These are phyloP conservation scores for Sequoia sempervirens DNA, from an alignment of 75 land plant genomes.

Conservation along the genomic window DNA sequence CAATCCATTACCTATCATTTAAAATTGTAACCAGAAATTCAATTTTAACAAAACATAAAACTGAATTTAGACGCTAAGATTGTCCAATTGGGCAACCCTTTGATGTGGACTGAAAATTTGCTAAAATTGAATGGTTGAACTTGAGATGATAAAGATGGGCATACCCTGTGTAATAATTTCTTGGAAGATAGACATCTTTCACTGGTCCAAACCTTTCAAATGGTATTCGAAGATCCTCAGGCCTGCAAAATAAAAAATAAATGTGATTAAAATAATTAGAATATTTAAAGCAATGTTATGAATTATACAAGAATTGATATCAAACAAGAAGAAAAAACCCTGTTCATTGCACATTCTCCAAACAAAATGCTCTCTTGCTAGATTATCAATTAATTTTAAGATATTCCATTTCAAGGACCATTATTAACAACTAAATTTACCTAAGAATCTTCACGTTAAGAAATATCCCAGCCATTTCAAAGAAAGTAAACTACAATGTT, in stretches of 20 bases:
- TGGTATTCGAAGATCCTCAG: constrained; percentile 78
- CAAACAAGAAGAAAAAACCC: neutral
- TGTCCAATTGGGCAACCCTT: neutral
- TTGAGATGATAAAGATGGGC: neutral
- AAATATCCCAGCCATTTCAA: neutral
- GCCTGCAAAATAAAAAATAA: constrained; percentile 37
- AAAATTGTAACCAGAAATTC: neutral
- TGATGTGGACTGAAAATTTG: neutral
- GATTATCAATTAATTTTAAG: neutral
- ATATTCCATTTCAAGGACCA: neutral
- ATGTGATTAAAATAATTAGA: neutral
- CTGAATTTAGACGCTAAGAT: neutral
- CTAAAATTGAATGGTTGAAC: neutral
- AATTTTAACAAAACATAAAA: neutral
- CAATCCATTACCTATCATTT: neutral
- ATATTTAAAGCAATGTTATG: neutral
- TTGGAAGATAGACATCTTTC: constrained; percentile 90
- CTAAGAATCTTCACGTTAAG: neutral
- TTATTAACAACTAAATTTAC: neutral
- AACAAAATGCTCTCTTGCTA: neutral
- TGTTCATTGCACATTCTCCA: neutral
- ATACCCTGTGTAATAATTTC: constrained; percentile 87
- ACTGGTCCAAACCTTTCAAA: constrained; percentile 86
- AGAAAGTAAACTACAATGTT: neutral
- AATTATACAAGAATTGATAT: neutral